phyloP scores from a whole-genome alignment of 768 basidiomycete species.

The Suillus sp. region DNA sequence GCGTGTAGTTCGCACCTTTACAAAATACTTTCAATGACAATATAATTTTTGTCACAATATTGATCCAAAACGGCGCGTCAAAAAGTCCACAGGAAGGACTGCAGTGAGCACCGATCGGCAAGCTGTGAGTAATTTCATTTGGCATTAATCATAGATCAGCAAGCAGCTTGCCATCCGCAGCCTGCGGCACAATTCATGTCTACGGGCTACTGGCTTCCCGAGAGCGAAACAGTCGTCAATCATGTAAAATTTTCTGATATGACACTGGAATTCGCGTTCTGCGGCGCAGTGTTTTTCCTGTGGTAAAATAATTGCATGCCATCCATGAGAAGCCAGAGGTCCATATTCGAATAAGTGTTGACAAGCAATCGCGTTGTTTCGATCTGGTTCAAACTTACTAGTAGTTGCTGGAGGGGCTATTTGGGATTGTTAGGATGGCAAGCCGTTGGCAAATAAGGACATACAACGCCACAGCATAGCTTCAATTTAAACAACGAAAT shows the following conservation, averaged over 20 bases:
- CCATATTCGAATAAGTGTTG: background rate
- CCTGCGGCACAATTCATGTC: background rate
- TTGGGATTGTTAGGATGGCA: background rate
- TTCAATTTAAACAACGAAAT: no score
- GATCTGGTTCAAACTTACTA: background rate
- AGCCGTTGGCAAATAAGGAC: conserved; percentile 1
- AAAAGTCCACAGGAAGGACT: background rate
- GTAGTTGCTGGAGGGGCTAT: background rate
- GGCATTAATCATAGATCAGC: background rate
- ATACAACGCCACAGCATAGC: background rate
- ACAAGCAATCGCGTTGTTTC: background rate
- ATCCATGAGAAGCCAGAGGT: background rate
- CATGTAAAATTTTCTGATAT: background rate
- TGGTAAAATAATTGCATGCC: no score
- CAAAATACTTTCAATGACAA: background rate
- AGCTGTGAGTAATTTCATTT: background rate
- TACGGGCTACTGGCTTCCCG: background rate
- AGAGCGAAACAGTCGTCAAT: background rate
- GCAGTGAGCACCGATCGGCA: background rate
- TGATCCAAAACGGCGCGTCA: background rate
- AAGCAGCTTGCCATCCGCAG: background rate
- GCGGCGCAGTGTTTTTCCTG: background rate
- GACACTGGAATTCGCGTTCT: background rate
- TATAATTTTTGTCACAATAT: background rate
- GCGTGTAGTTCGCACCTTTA: background rate